Conservation (phyloP, 768 basidiomycete genomes). For the Cystofilobasidium macerans region DNA sequence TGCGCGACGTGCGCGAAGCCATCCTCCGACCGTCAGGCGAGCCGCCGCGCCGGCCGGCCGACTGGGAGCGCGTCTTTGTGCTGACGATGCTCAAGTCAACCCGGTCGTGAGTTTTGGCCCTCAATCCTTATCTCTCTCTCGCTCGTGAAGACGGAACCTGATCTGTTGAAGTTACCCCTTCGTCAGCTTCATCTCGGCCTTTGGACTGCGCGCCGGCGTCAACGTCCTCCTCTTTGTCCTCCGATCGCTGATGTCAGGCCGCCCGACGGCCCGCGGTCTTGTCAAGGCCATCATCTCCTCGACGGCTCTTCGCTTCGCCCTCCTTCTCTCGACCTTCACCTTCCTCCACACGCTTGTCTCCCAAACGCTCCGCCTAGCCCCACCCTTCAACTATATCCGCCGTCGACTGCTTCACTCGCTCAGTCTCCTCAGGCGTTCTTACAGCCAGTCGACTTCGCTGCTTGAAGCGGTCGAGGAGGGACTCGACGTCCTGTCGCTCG, state of each 20-base stretch:
- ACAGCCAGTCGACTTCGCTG: conserved; percentile 5
- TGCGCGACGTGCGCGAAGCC: conserved; percentile 31
- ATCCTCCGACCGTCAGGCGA: conserved; percentile 36
- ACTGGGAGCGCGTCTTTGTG: conserved; percentile 36
- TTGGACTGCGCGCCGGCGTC: conserved; percentile 25
- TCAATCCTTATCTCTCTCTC: neutral
- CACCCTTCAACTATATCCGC: neutral
- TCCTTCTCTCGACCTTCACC: conserved; percentile 23
- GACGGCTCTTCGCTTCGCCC: conserved; percentile 16
- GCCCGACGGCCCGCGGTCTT: neutral
- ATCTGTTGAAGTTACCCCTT: neutral
- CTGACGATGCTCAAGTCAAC: conserved; percentile 28
- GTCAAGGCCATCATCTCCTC: conserved; percentile 1
- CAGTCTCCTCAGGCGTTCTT: conserved; percentile 6
- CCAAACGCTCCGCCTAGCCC: conserved; percentile 22
- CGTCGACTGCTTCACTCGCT: conserved; percentile 10
- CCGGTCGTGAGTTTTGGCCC: neutral
- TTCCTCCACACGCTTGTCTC: conserved; percentile 11
- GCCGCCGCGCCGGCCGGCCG: conserved; percentile 31
- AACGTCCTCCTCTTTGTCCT: conserved; percentile 10
- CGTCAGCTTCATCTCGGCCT: conserved; percentile 19
- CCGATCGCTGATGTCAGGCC: neutral
- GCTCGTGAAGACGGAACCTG: neutral
- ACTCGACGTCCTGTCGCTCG: conserved; percentile 13
- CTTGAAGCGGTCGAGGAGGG: conserved; percentile 24